Evolutionary conservation across 768 basidiomycete genomes (phyloP), one percentile per base, ranked within the genome.

Genomic region (Kwoniella sp.): DNA sequence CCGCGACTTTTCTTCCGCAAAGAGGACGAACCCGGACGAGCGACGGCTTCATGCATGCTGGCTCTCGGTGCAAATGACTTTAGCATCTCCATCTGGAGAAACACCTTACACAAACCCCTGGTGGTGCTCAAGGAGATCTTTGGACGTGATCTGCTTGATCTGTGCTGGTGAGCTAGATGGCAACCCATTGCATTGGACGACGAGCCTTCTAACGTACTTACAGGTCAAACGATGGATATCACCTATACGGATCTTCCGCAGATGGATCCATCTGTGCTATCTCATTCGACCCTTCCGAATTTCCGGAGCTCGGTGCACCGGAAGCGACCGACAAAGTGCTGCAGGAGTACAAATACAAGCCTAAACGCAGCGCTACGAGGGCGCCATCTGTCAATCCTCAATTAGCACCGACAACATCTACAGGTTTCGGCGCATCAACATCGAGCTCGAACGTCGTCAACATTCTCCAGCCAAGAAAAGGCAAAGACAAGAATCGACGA

Each of bases 11-110:
- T 98, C 74, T 79, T 92, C 47, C 84, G 88, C 6, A 84, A 89
- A 56, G 80, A 84, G 2, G 75, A 78, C 3, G 71, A 79, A 6
- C 63, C 70, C 2, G 86, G 90, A 15, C 36, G 67, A 50, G 52
- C 44, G 6, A 67, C 50, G 11, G 65, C 69, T 12, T 67, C 70
- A 4, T 67, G 59, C 29, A 70, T 76, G 65, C 47, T 76, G 8
- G 95, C 95, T 1, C 80, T 99, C 12, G 91, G 92, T 28, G 89
- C 90, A 0, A 90, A 93, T 63, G 90, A 95, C 69, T 81, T 89
- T 54, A 89, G 88, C 5, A 84, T 99, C 25, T 95, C 91, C 3
- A 83, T 99, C 7, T 99, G 95, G 95, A 84, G 92, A 72, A 98
- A 93, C 3, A 90, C 91, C 60, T 83, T 84, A 0, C 88, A 87